These are phyloP conservation scores for Fusarium napiforme DNA, from an alignment of 2,329 filamentous ascomycete genomes.

Conservation along the genomic window DNA sequence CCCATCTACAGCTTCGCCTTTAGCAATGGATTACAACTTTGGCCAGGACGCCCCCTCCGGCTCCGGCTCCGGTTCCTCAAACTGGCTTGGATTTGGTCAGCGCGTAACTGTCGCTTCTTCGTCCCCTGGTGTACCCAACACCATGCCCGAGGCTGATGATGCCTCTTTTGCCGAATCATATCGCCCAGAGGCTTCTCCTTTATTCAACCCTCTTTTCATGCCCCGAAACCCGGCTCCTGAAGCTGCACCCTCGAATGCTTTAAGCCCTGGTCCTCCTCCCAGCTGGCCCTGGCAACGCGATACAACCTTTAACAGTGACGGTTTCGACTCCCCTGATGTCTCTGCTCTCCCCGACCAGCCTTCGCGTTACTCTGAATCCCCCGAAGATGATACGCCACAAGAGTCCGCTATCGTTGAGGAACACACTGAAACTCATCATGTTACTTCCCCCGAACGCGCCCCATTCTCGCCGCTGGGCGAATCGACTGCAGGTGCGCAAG, in stretches of 20 bases:
- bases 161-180: slow-evolving; percentile 43
- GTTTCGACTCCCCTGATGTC: slow-evolving; percentile 18
- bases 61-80: slow-evolving; percentile 27
- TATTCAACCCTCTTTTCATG: slow-evolving; percentile 36
- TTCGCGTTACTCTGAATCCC: slow-evolving; percentile 15
- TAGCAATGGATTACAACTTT: slow-evolving; percentile 37
- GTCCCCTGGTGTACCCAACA: slow-evolving; percentile 29
- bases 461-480: slow-evolving; percentile 11
- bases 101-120: slow-evolving; percentile 28
- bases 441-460: background rate
- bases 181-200: slow-evolving; percentile 37
- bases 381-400: background rate
- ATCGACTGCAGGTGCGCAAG: background rate
- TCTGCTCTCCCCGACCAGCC: background rate
- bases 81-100: slow-evolving; percentile 36
- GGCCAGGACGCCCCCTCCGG: slow-evolving; percentile 20
- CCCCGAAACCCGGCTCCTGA: slow-evolving; percentile 16
- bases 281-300: slow-evolving; percentile 38
- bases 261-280: slow-evolving; percentile 20
- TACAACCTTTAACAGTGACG: slow-evolving; percentile 2
- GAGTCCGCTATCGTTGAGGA: background rate
- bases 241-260: background rate
- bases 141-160: slow-evolving; percentile 28
- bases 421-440: background rate
- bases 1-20: background rate